These are phyloP conservation scores for Trypanosoma melophagium DNA, from an alignment of 208 protist genomes.

Conservation along the genomic window DNA sequence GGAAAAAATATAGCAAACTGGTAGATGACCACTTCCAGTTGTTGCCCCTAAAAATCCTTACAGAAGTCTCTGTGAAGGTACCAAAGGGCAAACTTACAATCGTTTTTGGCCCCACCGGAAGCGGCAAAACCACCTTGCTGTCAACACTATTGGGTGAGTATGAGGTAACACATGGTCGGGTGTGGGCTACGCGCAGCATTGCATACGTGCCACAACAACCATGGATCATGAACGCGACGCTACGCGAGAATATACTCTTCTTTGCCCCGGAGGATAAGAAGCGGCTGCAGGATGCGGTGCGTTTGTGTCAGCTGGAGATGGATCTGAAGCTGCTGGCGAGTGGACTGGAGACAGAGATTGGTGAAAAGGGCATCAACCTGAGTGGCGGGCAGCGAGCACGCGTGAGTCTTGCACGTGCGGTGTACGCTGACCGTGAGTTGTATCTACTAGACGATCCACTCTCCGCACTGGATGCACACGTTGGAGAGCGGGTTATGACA, in stretches of 20 bases:
- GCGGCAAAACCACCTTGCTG: conserved; percentile 71
- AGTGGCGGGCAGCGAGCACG: conserved; percentile 89
- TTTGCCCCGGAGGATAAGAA: conserved; percentile 51
- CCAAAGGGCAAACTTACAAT: conserved; percentile 60
- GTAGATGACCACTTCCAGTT: conserved; percentile 31
- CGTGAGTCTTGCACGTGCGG: conserved; percentile 80
- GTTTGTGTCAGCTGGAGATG: conserved; percentile 65
- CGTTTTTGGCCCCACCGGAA: conserved; percentile 68
- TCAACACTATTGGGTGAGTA: conserved; percentile 37
- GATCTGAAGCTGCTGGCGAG: conserved; percentile 81
- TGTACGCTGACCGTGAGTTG: conserved; percentile 84
- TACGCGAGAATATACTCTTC: conserved; percentile 93
- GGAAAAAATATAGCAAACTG: neutral
- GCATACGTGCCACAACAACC: conserved; percentile 91
- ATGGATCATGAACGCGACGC: conserved; percentile 92
- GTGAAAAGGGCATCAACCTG: conserved; percentile 87
- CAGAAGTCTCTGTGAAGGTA: conserved; percentile 37
- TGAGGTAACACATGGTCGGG: conserved; percentile 31
- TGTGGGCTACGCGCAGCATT: conserved; percentile 40
- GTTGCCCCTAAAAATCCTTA: conserved; percentile 36
- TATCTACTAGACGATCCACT: conserved; percentile 93
- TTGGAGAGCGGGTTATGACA: conserved; percentile 51
- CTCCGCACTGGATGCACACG: conserved; percentile 90
- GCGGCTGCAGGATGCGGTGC: conserved; percentile 46
- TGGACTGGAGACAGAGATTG: conserved; percentile 89